These are phyloP conservation scores for Heterobasidion occidentale DNA, from an alignment of 1,284 basidiomycete genomes.

Conservation along the genomic window DNA sequence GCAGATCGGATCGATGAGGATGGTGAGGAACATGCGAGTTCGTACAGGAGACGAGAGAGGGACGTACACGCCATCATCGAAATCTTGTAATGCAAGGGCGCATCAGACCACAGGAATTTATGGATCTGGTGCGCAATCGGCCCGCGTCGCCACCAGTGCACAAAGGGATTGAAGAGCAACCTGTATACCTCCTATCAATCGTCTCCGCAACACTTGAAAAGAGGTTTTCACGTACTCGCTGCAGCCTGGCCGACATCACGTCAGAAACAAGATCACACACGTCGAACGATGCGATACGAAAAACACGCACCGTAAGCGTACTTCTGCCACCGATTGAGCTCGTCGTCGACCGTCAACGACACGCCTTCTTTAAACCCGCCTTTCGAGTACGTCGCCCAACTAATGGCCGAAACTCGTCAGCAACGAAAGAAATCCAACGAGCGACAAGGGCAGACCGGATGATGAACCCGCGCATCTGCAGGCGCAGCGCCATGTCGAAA, in stretches of 20 bases:
- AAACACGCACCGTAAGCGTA: slow-evolving; percentile 37
- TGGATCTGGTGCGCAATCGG: slow-evolving; percentile 42
- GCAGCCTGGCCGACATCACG: slow-evolving; percentile 15
- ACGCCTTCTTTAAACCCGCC: slow-evolving; percentile 54
- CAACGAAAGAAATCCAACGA: background rate
- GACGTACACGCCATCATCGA: slow-evolving; percentile 29
- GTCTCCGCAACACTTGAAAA: background rate
- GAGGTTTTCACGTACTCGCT: slow-evolving; percentile 17
- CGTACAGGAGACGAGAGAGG: background rate
- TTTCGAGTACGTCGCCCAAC: slow-evolving; percentile 46
- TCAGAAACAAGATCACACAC: slow-evolving; percentile 5
- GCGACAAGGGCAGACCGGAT: slow-evolving; percentile 33
- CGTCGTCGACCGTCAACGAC: slow-evolving; percentile 42
- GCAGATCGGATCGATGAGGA: background rate
- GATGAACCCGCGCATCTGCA: slow-evolving; percentile 42
- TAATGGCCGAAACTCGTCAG: background rate
- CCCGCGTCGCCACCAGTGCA: slow-evolving; percentile 37
- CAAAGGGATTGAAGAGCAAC: slow-evolving; percentile 37
- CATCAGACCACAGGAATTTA: slow-evolving; percentile 31
- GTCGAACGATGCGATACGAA: slow-evolving; percentile 32
- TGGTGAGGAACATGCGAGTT: background rate
- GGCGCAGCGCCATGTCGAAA: slow-evolving; percentile 45
- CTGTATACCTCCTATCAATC: background rate
- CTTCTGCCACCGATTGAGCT: slow-evolving; percentile 53
- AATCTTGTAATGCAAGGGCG: slow-evolving; percentile 36